Percentiles rank a stretch among this genome's conserved stretches.
Evolutionary conservation across 2,329 filamentous ascomycete genomes (phyloP).

Genomic region (Chaetomium sp.): DNA sequence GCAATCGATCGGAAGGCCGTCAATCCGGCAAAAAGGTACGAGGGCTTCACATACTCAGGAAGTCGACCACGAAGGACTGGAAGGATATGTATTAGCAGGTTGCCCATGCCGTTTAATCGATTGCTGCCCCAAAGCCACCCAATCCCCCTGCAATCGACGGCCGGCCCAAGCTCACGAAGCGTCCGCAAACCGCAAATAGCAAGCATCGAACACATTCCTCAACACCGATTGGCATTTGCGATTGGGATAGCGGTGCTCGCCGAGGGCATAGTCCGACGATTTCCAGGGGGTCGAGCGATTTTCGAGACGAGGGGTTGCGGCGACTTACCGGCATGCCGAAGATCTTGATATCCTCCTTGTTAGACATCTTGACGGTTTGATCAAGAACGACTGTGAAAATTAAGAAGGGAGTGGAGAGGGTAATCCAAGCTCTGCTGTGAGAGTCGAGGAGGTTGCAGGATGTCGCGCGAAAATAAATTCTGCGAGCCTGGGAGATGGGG

Average conservation of each 20-base stretch:
- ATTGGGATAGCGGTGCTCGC: slow-evolving; percentile 12
- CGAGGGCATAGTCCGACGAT: slow-evolving; percentile 3
- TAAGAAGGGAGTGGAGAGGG: slow-evolving; percentile 58
- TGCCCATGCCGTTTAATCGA: background rate
- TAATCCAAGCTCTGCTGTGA: slow-evolving; percentile 35
- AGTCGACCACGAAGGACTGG: slow-evolving; percentile 93
- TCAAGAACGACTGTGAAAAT: slow-evolving; percentile 39
- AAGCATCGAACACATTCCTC: slow-evolving; percentile 8
- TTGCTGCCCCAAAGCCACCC: background rate
- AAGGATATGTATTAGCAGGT: slow-evolving; percentile 31
- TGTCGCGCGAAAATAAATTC: slow-evolving; percentile 37
- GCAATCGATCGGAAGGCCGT: background rate
- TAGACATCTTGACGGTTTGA: slow-evolving; percentile 45
- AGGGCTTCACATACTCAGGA: slow-evolving; percentile 76
- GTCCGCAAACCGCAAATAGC: background rate
- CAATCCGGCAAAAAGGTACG: background rate
- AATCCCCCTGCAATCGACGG: background rate
- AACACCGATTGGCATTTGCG: slow-evolving; percentile 22
- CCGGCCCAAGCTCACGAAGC: background rate
- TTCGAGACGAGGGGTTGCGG: slow-evolving; percentile 19
- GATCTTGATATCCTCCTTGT: slow-evolving; percentile 48
- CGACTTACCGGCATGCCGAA: slow-evolving; percentile 62
- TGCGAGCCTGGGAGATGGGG: slow-evolving; percentile 39
- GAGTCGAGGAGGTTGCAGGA: slow-evolving; percentile 27
- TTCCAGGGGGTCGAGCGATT: slow-evolving; percentile 25